These are phyloP conservation scores for Hippophae gyantsensis DNA, from an alignment of 306 rosid species.

Conservation along the genomic window DNA sequence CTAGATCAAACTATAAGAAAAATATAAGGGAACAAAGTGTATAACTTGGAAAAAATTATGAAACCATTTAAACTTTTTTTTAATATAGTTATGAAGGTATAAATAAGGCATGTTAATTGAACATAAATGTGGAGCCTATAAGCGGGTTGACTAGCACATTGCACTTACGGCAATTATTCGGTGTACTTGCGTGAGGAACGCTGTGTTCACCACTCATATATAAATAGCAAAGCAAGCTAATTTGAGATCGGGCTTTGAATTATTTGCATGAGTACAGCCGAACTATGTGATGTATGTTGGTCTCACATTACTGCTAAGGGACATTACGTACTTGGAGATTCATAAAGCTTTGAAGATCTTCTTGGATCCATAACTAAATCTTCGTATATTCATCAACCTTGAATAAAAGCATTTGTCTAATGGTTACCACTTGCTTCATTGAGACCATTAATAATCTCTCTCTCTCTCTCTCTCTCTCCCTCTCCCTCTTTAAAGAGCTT, in stretches of 20 bases:
- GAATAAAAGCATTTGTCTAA: constrained; percentile 18
- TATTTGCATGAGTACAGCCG: constrained; percentile 12
- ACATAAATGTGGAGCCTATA: too few relatives aligned
- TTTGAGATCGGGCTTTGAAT: neutral
- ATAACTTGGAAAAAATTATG: too few relatives aligned
- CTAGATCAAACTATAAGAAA: too few relatives aligned
- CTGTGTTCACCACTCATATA: neutral
- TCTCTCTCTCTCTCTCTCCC: neutral
- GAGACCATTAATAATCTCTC: neutral
- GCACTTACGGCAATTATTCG: too few relatives aligned
- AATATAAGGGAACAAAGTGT: too few relatives aligned
- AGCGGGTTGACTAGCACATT: too few relatives aligned
- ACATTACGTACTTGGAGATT: constrained; percentile 39
- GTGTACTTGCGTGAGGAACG: neutral
- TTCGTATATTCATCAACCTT: neutral
- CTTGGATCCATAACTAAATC: constrained; percentile 34
- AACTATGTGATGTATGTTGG: constrained; percentile 20
- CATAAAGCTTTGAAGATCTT: constrained; percentile 45
- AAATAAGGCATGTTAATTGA: too few relatives aligned
- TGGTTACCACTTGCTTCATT: constrained; percentile 7
- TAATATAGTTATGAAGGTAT: too few relatives aligned
- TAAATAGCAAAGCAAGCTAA: constrained; percentile 11
- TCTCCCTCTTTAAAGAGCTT: constrained; percentile 7
- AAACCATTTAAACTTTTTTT: too few relatives aligned
- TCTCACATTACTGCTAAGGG: constrained; percentile 37